phyloP scores from a whole-genome alignment of 257 asterid genomes.

The Leonotis leonurus region DNA sequence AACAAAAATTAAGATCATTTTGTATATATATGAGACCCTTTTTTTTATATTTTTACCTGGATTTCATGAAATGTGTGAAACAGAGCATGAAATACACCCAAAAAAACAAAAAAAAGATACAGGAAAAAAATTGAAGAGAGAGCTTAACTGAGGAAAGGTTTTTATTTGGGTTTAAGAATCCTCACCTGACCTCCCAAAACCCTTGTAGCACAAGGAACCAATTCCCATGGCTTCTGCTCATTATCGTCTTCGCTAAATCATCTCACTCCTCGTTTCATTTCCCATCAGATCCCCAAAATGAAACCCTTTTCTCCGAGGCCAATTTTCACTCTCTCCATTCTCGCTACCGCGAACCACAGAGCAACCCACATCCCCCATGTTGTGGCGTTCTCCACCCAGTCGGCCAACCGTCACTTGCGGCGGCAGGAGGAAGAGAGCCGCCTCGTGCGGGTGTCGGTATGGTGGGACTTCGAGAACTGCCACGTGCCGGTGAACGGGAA shows the following conservation, averaged over 20 bases:
- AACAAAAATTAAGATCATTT: no score
- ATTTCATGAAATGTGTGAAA: no score
- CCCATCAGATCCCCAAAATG: constrained; percentile 18
- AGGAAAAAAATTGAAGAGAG: no score
- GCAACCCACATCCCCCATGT: constrained; percentile 10
- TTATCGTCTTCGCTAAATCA: background rate
- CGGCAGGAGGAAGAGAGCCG: constrained; percentile 75
- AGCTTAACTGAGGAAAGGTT: constrained; percentile 7
- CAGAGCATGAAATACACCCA: no score
- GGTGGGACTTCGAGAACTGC: constrained; percentile 99
- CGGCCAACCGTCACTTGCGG: constrained; percentile 27
- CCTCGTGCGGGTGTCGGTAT: constrained; percentile 73
- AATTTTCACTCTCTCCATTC: constrained; percentile 24
- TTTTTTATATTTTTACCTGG: no score
- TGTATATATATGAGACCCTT: no score
- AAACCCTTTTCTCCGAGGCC: constrained; percentile 29
- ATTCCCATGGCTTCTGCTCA: background rate
- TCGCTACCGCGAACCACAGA: constrained; percentile 19
- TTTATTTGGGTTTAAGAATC: constrained; percentile 19
- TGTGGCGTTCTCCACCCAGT: constrained; percentile 14
- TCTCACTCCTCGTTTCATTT: background rate
- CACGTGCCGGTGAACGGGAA: constrained; percentile 43
- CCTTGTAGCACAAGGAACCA: constrained; percentile 1
- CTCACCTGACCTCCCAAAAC: background rate
- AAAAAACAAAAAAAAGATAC: no score